Conservation (phyloP, 2,329 filamentous ascomycete genomes). For the Alternaria triticina region DNA sequence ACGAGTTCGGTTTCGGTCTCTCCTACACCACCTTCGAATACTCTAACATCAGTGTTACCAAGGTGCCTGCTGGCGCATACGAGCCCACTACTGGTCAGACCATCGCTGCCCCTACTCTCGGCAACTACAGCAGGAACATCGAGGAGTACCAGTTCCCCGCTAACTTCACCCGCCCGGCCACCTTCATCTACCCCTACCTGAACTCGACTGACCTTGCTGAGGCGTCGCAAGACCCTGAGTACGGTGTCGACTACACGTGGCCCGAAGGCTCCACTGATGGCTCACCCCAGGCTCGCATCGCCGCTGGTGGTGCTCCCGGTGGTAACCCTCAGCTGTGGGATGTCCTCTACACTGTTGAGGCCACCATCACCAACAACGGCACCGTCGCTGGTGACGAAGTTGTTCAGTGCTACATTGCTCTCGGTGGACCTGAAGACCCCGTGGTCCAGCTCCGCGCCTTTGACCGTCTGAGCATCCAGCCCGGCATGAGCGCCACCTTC, state of each 20-base stretch:
- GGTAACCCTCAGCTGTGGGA: conserved; percentile 72
- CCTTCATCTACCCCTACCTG: conserved; percentile 75
- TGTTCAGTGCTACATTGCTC: conserved; percentile 76
- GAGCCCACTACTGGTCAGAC: conserved; percentile 67
- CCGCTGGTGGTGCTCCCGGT: conserved; percentile 69
- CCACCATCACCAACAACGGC: conserved; percentile 76
- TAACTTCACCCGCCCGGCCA: conserved; percentile 58
- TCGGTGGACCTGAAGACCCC: conserved; percentile 78
- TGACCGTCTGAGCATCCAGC: conserved; percentile 73
- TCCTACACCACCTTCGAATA: conserved; percentile 82
- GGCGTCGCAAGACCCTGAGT: conserved; percentile 65
- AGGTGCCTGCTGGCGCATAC: conserved; percentile 61
- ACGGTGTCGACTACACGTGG: conserved; percentile 65
- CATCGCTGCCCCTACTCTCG: conserved; percentile 67
- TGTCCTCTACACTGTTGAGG: conserved; percentile 70
- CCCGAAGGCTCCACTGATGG: conserved; percentile 64
- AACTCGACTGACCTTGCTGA: conserved; percentile 65
- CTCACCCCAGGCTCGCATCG: conserved; percentile 62
- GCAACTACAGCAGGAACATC: conserved; percentile 67
- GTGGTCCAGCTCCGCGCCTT: conserved; percentile 76
- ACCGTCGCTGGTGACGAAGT: conserved; percentile 70
- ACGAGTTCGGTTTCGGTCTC: conserved; percentile 81
- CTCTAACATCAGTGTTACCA: conserved; percentile 67
- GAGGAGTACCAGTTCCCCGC: conserved; percentile 73
- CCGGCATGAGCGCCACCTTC: conserved; percentile 73